Evolutionary conservation across 768 basidiomycete genomes (phyloP), one percentile per base, ranked within the genome.

Genomic region (Termitomyces sp.): DNA sequence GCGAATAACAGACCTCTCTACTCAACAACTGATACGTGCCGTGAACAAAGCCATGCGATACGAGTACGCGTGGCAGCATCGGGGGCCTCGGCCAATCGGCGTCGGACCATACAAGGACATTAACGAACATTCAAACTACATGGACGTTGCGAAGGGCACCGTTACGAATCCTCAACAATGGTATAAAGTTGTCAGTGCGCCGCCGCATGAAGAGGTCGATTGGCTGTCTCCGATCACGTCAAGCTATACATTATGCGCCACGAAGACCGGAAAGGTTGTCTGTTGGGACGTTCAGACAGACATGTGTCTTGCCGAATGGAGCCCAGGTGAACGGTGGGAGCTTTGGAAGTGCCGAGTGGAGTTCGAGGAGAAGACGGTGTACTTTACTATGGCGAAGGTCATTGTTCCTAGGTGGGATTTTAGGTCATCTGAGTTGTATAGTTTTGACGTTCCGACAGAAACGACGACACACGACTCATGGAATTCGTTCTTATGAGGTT

Each of bases 311-410:
- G 85, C 84, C 0, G 83, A 87, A 56, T 89, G 87, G 87, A 80
- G 82, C 50, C 86, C 85, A 1, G 77, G 75, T 1, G 73, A 75
- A 21, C 64, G 75, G 17, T 89, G 87, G 86, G 85, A 87, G 62
- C 64, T 89, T 5, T 89, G 87, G 87, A 89, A 89, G 63, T 89
- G 87, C 61, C 71, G 87, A 9, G 86, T 89, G 17, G 87, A 88
- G 64, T 89, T 87, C 63, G 86, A 87, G 41, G 79, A 83, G 60
- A 72, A 83, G 56, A 81, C 83, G 0, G 86, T 88, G 37, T 89
- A 80, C 68, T 87, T 89, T 63, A 86, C 83, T 0, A 89, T 89
- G 86, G 87, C 87, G 1, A 85, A 82, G 65, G 77, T 84, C 30
- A 61, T 86, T 21, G 66, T 72, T 33, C 75, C 73, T 57, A 73